Evolutionary conservation across 371 early-diverging fungal genomes (phyloP).

Genomic region (Mortierella sp.): DNA sequence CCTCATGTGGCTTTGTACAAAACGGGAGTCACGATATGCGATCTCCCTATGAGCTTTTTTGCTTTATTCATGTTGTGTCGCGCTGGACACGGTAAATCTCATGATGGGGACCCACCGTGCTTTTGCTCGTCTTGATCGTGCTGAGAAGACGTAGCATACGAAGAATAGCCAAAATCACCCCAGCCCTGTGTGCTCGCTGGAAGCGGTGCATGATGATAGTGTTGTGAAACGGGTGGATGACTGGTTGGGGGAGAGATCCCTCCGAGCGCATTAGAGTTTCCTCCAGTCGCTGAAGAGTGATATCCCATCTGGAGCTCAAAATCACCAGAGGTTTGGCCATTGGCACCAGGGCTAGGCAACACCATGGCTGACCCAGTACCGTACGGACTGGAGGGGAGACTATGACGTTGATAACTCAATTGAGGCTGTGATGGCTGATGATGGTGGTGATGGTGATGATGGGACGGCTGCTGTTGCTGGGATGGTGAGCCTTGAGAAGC

Average conservation of each 20-base stretch:
- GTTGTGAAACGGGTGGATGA: constrained; percentile 8
- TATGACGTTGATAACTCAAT: constrained; percentile 9
- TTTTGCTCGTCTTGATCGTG: constrained; percentile 15
- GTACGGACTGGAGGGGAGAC: constrained; percentile 15
- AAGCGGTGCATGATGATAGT: constrained; percentile 16
- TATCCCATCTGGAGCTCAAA: constrained; percentile 35
- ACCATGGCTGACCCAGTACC: constrained; percentile 18
- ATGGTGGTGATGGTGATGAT: constrained; percentile 19
- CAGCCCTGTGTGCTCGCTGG: constrained; percentile 35
- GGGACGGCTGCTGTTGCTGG: constrained; percentile 16
- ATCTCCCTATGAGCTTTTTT: too few relatives aligned
- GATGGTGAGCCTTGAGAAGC: constrained; percentile 12
- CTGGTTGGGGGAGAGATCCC: constrained; percentile 8
- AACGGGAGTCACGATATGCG: too few relatives aligned
- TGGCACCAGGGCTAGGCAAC: constrained; percentile 9
- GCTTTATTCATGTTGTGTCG: too few relatives aligned
- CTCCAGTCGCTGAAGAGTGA: constrained; percentile 18
- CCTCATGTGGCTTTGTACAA: neutral
- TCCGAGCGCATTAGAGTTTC: constrained; percentile 13
- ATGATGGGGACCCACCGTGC: constrained; percentile 30
- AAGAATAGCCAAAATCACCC: constrained; percentile 32
- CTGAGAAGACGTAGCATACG: constrained; percentile 28
- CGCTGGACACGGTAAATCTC: neutral
- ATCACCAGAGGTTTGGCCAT: constrained; percentile 12
- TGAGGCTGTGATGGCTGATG: constrained; percentile 11